Base-by-base conservation (phyloP, 139 green algal genomes). In the Edaphochlamys debaryana region DNA sequence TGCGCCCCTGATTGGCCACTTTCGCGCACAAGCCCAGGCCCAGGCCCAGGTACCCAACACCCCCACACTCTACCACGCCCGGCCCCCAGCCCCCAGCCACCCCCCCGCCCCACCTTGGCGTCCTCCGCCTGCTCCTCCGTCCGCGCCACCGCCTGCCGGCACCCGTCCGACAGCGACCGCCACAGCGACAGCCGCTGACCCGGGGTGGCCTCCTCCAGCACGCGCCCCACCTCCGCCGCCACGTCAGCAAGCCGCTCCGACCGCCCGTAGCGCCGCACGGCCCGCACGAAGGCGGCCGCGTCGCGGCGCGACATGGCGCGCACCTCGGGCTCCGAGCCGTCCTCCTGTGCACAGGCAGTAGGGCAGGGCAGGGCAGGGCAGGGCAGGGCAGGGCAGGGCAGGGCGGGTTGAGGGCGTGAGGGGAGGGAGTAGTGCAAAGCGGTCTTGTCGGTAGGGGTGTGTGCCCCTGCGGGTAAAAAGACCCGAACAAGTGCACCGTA, bases 271-370 rank as follows among this genome's bases (percentile, higher is more conserved):
- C 89, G 92, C 67, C 87, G 84, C 64, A 92, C 93, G 0, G 83
- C 93, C 22, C 90, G 89, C 40, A 94, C 75, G 79, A 98, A 98
- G 0, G 88, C 85, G 15, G 75, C 77, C 0, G 95, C 95, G 67
- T 98, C 95, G 4, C 81, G 79, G 27, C 87, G 81, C 60, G 80
- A 87, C 23, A 96, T 64, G 15, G 82, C 76, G 79, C 84, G 82
- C 29, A 38, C 32, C 58, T 74, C 77, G 34, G 77, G 63, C 45
- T 74, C 63, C 9, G 23, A 50, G 48, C 77, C 66, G 64, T 81
- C 75, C 15, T 81, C 75, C 75, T 81, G 60, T 30, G 2, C 54
- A 54, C 45, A 9, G 45, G 45, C 9, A 54, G 45, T 56, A 67
- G 17, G 58, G 58, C 7, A 25, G 22, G 15, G 50, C 15, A 27